Evolutionary conservation across 1,284 basidiomycete genomes (phyloP).

Genomic region (Psilocybe mexicana): DNA sequence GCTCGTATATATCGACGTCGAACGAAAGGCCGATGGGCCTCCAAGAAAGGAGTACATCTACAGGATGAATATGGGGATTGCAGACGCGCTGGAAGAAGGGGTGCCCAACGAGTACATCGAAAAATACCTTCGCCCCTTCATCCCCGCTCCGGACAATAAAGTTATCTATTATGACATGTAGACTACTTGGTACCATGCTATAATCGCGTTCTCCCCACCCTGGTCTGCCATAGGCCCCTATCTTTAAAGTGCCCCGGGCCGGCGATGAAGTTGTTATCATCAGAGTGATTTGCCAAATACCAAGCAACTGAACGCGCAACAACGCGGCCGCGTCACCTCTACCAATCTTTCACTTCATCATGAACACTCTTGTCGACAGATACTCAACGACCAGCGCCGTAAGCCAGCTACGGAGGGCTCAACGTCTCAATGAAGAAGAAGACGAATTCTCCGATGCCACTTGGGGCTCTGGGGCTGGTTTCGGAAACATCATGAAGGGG

Average conservation of each 20-base stretch:
- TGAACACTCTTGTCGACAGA: conserved; percentile 76
- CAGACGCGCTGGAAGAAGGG: conserved; percentile 38
- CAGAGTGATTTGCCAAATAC: conserved; percentile 29
- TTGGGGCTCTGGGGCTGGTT: conserved; percentile 83
- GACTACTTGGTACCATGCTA: background rate
- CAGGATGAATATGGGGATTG: conserved; percentile 44
- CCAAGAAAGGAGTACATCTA: conserved; percentile 42
- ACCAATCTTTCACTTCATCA: conserved; percentile 39
- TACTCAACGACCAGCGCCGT: conserved; percentile 58
- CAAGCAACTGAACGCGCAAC: conserved; percentile 33
- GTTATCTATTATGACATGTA: conserved; percentile 6
- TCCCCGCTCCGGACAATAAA: conserved; percentile 28
- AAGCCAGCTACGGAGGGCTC: conserved; percentile 52
- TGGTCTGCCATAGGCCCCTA: conserved; percentile 4
- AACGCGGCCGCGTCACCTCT: conserved; percentile 56
- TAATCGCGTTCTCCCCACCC: background rate
- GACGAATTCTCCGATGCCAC: conserved; percentile 63
- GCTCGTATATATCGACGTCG: conserved; percentile 42
- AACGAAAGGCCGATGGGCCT: conserved; percentile 29
- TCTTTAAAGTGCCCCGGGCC: conserved; percentile 4
- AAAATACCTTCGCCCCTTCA: conserved; percentile 41
- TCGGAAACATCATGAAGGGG: conserved; percentile 71
- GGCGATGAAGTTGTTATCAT: conserved; percentile 13
- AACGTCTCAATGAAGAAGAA: conserved; percentile 53
- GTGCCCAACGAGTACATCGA: conserved; percentile 42